Percentiles rank a stretch among this genome's conserved stretches.
Conservation (phyloP, 2,329 filamentous ascomycete species). For the Ophiostoma montium region DNA sequence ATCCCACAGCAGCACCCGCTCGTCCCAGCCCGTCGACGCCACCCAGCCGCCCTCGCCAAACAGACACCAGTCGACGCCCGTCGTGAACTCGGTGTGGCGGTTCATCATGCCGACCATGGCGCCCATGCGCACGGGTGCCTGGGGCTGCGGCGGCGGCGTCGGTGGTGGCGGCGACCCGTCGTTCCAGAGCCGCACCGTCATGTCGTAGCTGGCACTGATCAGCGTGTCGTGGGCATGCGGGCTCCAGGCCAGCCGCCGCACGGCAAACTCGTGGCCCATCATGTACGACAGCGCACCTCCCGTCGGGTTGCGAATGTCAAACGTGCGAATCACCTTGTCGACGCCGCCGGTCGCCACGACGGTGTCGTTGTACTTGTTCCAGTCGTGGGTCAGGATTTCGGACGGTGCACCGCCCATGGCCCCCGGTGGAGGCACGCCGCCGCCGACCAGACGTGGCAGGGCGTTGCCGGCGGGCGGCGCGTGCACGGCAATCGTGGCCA, state of each 20-base stretch:
- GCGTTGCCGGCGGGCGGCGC: slow-evolving; percentile 32
- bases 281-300: slow-evolving; percentile 61
- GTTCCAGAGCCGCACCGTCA: slow-evolving; percentile 91
- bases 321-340: slow-evolving; percentile 73
- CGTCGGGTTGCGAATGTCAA: slow-evolving; percentile 69
- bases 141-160: slow-evolving; percentile 13
- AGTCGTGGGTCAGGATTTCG: slow-evolving; percentile 89
- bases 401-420: slow-evolving; percentile 41
- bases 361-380: slow-evolving; percentile 91
- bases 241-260: slow-evolving; percentile 77
- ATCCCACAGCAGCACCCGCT: slow-evolving; percentile 84
- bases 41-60: slow-evolving; percentile 95
- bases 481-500: slow-evolving; percentile 71
- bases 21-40: slow-evolving; percentile 88
- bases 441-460: slow-evolving; percentile 14
- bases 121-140: slow-evolving; percentile 34
- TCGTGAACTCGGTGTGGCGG: slow-evolving; percentile 87
- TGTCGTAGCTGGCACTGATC: slow-evolving; percentile 87
- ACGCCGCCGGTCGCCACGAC: slow-evolving; percentile 82
- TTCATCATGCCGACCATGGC: slow-evolving; percentile 78
- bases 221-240: slow-evolving; percentile 84
- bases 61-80: slow-evolving; percentile 93
- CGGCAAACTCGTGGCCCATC: slow-evolving; percentile 80
- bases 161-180: slow-evolving; percentile 41
- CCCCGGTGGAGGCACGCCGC: slow-evolving; percentile 12